Base-by-base conservation (phyloP, 768 basidiomycete genomes). In the Chalciporus pseudorubinellus region DNA sequence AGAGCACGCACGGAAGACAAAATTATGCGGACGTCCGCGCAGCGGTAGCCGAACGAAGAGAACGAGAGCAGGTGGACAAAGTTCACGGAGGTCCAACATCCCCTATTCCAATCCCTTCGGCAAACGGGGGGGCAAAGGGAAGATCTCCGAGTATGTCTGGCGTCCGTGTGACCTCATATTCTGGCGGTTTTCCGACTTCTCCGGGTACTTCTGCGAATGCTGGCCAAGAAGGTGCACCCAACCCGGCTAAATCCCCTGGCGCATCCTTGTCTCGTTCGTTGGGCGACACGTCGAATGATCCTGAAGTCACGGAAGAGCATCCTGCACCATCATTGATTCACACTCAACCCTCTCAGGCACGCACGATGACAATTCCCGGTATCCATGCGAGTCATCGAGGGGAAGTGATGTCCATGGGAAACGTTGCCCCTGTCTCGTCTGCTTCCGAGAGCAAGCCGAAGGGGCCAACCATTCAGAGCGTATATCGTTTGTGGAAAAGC, bases 361-460 rank as follows among this genome's bases (percentile, higher is more conserved):
- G 82, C 59, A 85, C 79, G 38, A 93, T 93, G 91, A 84, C 81
- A 13, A 92, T 93, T 56, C 91, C 91, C 9, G 88, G 89, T 2
- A 93, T 93, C 53, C 90, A 92, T 60, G 89, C 82, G 3, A 88
- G 84, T 59, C 85, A 92, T 61, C 82, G 81, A n/a, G 87, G 87
- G 9, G 89, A 92, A 54, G 81, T 92, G 39, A 89, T 89, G 84
- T 86, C 89, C 4, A 77, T 93, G 77, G 91, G 91, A 11, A 85
- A 88, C 59, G 80, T 81, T 50, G 82, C 86, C 11, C 74, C 77
- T 2, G 55, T 63, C 21, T 75, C 79, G 5, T 68, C 72, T 39
- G 61, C 71, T 0, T 54, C 72, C 10, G 75, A 78, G 19, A 68
- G 66, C 45, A 67, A 69, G 52, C 59, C 61, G 13, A 64, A 80